Conservation (phyloP, 1,284 basidiomycete species). For the Lentinus polychrous region DNA sequence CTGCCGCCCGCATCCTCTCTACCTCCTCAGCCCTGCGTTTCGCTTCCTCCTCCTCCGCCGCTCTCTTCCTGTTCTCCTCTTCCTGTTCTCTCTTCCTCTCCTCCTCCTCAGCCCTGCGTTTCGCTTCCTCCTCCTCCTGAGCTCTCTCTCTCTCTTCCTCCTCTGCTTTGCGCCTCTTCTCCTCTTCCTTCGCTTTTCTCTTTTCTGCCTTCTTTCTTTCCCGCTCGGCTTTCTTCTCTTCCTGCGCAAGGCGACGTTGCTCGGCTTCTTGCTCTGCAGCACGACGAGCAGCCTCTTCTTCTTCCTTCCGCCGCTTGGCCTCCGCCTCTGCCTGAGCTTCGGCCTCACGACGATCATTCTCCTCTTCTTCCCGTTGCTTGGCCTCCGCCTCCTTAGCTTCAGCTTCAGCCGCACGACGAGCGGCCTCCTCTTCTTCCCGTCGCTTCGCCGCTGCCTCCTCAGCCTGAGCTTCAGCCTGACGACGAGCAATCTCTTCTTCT, state of each 20-base stretch:
- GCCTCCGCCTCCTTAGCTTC: conserved; percentile 11
- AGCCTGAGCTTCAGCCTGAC: neutral
- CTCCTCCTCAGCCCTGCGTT: conserved; percentile 2
- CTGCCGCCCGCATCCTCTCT: conserved; percentile 10
- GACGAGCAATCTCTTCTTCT: neutral
- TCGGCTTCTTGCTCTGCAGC: conserved; percentile 13
- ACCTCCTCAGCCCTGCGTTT: conserved; percentile 13
- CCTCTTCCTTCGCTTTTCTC: neutral
- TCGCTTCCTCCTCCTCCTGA: conserved; percentile 1
- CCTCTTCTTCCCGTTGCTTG: conserved; percentile 11
- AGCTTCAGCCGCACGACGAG: neutral
- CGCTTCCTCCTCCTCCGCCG: conserved; percentile 10
- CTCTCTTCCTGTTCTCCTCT: conserved; percentile 5
- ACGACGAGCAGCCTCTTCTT: neutral
- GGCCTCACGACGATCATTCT: neutral
- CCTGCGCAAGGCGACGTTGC: conserved; percentile 10
- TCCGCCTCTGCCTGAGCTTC: too few species aligned
- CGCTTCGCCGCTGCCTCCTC: neutral
- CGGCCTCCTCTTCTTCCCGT: conserved; percentile 3
- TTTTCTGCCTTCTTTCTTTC: neutral
- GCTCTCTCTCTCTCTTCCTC: conserved; percentile 4
- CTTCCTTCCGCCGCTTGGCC: too few species aligned
- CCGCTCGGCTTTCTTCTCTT: conserved; percentile 13
- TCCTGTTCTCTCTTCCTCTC: conserved; percentile 3
- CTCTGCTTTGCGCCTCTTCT: conserved; percentile 2